A percentile compares a stretch with the other conserved stretches of the same genome.
Conservation (phyloP, 352 stramenopile species). For the Globisporangium apiculatum region DNA sequence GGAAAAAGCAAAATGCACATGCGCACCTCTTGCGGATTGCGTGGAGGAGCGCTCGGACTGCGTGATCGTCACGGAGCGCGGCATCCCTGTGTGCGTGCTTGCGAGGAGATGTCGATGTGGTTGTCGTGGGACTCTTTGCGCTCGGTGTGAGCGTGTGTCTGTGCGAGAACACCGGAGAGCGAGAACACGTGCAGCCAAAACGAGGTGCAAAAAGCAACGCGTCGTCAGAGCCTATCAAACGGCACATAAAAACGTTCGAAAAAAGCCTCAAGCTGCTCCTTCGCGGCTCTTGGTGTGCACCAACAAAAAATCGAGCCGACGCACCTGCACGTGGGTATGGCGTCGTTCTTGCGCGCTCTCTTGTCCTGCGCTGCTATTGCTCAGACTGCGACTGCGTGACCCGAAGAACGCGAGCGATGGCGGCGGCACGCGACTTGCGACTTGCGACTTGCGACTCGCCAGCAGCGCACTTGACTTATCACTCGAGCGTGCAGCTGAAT, state of each 20-base stretch:
- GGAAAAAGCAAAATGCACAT: background rate
- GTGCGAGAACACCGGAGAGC: background rate
- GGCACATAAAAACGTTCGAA: background rate
- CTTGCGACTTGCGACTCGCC: background rate
- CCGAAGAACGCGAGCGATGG: background rate
- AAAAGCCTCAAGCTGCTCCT: background rate
- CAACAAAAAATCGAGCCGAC: conserved; percentile 5
- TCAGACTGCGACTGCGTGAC: background rate
- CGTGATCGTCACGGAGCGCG: conserved; percentile 9
- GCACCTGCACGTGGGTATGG: conserved; percentile 5
- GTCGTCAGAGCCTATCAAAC: background rate
- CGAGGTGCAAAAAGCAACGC: background rate
- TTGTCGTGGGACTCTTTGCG: background rate
- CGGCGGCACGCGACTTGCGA: background rate
- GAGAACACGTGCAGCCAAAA: no score
- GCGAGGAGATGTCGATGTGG: background rate
- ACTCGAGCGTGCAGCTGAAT: background rate
- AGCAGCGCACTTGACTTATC: conserved; percentile 6
- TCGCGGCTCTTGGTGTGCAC: conserved; percentile 6
- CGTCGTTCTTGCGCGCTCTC: background rate
- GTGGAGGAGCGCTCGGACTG: conserved; percentile 4
- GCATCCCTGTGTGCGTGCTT: background rate
- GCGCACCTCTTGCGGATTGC: conserved; percentile 11
- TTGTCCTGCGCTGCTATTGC: background rate
- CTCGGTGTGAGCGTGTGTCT: background rate